These are phyloP conservation scores for Rhododendron ovatum DNA, from an alignment of 148 eudicot species.

Conservation along the genomic window DNA sequence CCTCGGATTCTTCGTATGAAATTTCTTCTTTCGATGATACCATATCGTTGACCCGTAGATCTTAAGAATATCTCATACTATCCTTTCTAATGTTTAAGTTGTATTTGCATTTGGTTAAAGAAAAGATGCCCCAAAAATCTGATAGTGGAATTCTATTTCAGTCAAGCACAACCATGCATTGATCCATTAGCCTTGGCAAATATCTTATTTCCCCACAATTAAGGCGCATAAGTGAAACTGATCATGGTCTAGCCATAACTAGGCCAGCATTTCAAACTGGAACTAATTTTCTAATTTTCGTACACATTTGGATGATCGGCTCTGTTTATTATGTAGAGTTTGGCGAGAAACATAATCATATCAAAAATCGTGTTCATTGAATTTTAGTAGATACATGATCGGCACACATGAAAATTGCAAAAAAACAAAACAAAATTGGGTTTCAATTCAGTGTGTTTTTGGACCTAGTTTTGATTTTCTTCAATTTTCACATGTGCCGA, in stretches of 20 bases:
- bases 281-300: too few species aligned
- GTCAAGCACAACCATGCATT: background rate
- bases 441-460: too few species aligned
- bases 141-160: background rate
- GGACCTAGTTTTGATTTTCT: too few species aligned
- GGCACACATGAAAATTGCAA: too few species aligned
- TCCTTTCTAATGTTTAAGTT: background rate
- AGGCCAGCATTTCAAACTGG: constrained; percentile 5
- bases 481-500: too few species aligned
- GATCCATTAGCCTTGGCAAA: background rate
- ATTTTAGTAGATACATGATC: too few species aligned
- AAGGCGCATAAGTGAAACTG: background rate
- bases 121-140: background rate
- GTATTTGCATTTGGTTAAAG: background rate
- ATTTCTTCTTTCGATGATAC: background rate
- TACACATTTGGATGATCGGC: too few species aligned
- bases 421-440: too few species aligned
- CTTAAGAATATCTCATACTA: background rate
- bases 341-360: too few species aligned
- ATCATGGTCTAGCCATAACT: background rate
- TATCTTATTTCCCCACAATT: background rate
- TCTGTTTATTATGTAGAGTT: too few species aligned
- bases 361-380: too few species aligned
- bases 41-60: background rate
- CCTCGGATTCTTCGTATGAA: background rate